Evolutionary conservation across 73 alveolate genomes (phyloP), one percentile per base, ranked within the genome.

Genomic region (Paramecium tetraurelia): DNA sequence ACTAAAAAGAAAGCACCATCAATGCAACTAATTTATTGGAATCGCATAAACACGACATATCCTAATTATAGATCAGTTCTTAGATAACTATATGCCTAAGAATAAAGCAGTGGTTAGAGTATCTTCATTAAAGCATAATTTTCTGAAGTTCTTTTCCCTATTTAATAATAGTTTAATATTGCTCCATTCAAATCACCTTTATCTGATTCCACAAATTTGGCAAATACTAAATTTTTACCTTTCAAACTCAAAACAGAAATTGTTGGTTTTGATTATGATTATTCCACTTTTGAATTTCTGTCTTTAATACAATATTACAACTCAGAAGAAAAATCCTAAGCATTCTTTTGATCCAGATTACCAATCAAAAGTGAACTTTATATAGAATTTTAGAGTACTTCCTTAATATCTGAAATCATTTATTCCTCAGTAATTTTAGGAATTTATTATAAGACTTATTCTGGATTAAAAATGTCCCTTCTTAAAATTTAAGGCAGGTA

Each of bases 121-220:
- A 80, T 12, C 24, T 80, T 80, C 90, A 80, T 80, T 1, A 43
- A 31, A 7, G 50, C 90, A 80, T 44, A 80, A 20, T 80, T 80
- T 46, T 80, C 33, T 22, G 0, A 41, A 7, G 77, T 80, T 43
- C 90, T 80, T 44, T 80, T 9, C 11, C 90, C 90, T 11, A 80
- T 80, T 80, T 80, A 44, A 80, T 80, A 80, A 24, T 80, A 80
- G 43, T 80, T 80, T 12, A 80, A 27, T 20, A 76, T 80, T 5
- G 22, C 90, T 21, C 90, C 90, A 80, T 80, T 80, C n/a, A 46
- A 24, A 43, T 80, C 76, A 6, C 75, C 90, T 80, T 80, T 41
- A 7, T 80, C 90, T 8, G 36, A 40, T 20, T 80, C 75, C 18
- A 80, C 75, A 80, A 10, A 21, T 48, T 44, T 46, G 7, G 76